phyloP scores from a whole-genome alignment of 139 green algal species.

The Chlamydomonas asymmetrica region DNA sequence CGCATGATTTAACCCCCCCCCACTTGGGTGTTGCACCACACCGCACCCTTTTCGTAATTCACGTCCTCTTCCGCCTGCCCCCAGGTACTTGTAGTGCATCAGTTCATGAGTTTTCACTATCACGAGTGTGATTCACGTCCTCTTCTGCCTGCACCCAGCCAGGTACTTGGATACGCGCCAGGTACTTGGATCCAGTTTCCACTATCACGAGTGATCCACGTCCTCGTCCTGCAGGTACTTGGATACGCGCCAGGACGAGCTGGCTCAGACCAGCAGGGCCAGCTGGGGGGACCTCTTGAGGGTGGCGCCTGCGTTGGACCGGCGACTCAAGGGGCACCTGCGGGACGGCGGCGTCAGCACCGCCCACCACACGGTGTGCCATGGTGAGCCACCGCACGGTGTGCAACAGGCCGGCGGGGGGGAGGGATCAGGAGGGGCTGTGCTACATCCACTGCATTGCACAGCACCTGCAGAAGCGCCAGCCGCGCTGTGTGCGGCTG shows the following conservation, averaged over 20 bases:
- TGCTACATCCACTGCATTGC: too few species aligned
- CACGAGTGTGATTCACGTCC: not conserved
- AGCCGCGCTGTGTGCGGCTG: too few species aligned
- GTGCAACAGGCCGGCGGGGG: not conserved
- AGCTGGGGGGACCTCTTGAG: slow-evolving; percentile 36
- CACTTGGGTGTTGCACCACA: too few species aligned
- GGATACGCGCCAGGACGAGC: slow-evolving; percentile 52
- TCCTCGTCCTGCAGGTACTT: slow-evolving; percentile 50
- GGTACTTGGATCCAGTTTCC: slow-evolving; percentile 8
- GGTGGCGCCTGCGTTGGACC: slow-evolving; percentile 29
- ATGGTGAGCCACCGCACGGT: not conserved
- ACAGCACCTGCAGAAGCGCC: too few species aligned
- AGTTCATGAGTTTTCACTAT: not conserved
- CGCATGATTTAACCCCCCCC: too few species aligned
- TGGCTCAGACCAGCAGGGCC: slow-evolving; percentile 29
- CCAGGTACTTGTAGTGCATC: not conserved
- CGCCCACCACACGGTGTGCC: not conserved
- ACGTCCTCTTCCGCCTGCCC: not conserved
- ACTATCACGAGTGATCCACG: too few species aligned
- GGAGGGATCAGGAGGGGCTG: too few species aligned
- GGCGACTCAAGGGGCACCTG: not conserved
- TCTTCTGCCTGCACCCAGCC: not conserved
- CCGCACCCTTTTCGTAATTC: not conserved
- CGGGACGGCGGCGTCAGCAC: slow-evolving; percentile 3
- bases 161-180: not conserved